Evolutionary conservation across 2,329 filamentous ascomycete genomes (phyloP).

Genomic region (Ophiostoma sp.): DNA sequence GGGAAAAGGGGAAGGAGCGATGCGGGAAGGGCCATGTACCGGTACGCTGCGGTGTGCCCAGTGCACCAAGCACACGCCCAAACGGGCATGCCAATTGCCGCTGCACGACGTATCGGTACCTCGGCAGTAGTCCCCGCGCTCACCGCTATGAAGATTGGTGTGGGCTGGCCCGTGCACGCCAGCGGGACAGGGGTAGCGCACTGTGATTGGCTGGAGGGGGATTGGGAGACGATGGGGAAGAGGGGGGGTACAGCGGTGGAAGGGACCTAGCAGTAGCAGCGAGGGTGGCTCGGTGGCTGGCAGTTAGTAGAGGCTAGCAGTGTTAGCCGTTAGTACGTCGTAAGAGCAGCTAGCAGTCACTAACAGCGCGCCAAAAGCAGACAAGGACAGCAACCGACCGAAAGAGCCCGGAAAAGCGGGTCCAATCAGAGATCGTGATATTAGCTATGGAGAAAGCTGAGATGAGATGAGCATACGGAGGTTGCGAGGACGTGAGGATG

Average conservation of each 20-base stretch:
- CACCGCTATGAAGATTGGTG: slow-evolving; percentile 20
- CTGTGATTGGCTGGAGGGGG: slow-evolving; percentile 19
- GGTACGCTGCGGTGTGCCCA: background rate
- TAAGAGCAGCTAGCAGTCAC: background rate
- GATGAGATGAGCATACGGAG: background rate
- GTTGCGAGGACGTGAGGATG: background rate
- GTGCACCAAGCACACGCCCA: too few species aligned
- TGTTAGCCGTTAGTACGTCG: background rate
- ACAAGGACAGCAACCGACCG: too few species aligned
- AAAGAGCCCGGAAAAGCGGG: background rate
- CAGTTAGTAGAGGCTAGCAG: background rate
- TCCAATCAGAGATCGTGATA: slow-evolving; percentile 13
- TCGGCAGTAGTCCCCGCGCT: slow-evolving; percentile 14
- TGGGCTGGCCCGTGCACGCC: slow-evolving; percentile 25
- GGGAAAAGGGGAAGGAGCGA: slow-evolving; percentile 14
- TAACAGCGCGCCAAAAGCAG: background rate
- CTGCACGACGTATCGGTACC: slow-evolving; percentile 2
- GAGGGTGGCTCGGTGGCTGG: too few species aligned
- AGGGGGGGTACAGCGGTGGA: too few species aligned
- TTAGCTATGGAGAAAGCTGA: slow-evolving; percentile 14
- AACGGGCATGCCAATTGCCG: too few species aligned
- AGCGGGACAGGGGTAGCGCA: slow-evolving; percentile 21
- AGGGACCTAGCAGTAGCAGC: too few species aligned
- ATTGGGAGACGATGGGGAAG: too few species aligned
- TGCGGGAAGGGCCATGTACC: background rate